These are phyloP conservation scores for Conidiobolus incongruus DNA, from an alignment of 371 early-diverging fungal genomes.

Conservation along the genomic window DNA sequence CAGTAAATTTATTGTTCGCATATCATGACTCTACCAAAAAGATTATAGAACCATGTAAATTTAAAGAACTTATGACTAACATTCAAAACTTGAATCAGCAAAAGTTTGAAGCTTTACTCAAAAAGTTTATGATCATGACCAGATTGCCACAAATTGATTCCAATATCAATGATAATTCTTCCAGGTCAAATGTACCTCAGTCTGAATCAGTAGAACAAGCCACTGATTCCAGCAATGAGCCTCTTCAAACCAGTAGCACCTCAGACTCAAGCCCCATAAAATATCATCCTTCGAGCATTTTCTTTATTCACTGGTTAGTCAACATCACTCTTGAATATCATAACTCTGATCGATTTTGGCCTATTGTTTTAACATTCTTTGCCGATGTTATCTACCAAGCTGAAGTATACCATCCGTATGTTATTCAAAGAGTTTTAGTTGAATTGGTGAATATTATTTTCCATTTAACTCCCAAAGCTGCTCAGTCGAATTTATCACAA, in stretches of 20 bases:
- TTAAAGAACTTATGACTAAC: not conserved
- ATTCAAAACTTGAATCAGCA: not conserved
- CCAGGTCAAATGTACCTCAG: too few species aligned
- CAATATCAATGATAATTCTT: too few species aligned
- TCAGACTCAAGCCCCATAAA: not conserved
- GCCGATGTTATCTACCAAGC: constrained; percentile 4
- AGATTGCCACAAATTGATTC: too few species aligned
- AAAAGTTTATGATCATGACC: constrained; percentile 1
- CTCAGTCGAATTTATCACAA: too few species aligned
- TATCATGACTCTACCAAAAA: constrained; percentile 1
- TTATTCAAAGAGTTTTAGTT: not conserved
- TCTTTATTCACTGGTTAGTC: constrained; percentile 3
- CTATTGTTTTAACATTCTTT: constrained; percentile 1
- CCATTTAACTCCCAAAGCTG: too few species aligned
- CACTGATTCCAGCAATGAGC: too few species aligned
- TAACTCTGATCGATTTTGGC: not conserved
- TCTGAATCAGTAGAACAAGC: too few species aligned
- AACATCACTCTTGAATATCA: not conserved
- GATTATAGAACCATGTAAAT: not conserved
- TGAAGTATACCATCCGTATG: constrained; percentile 2
- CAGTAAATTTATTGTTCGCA: not conserved
- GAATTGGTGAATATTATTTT: not conserved
- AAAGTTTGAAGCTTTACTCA: not conserved
- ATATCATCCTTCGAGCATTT: not conserved
- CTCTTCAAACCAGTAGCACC: too few species aligned